Base-by-base conservation (phyloP, 2,329 filamentous ascomycete genomes). In the Aspergillus floridensis region DNA sequence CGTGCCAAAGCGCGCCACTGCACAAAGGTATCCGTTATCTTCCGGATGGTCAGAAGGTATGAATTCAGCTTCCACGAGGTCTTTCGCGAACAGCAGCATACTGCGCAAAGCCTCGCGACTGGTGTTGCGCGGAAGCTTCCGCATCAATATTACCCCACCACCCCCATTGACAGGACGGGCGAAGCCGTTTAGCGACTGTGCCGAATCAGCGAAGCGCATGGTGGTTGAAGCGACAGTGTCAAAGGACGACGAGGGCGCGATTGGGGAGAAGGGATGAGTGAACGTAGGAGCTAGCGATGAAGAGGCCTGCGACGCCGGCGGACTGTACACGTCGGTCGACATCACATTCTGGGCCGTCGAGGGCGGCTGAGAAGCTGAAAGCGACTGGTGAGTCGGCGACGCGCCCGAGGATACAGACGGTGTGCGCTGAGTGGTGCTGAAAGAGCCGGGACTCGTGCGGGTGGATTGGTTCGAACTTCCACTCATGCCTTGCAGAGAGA, bases 41-140 rank as follows among this genome's bases (percentile, higher is more conserved):
- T 87, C 84, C 16, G 81, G 76, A 61, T 79, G 77, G n/a, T 83
- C 81, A 53, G 79, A 77, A 5, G 78, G 74, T 16, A 87, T 76
- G 61, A 88, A 81, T 56, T 86, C 82, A 57, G 81, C 82, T 63
- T 86, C 82, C 52, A 86, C 74, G 52, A 88, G 78, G 63, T 88
- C 85, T 66, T 86, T 84, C 21, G 86, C 84, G 66, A 88, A 88
- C n/a, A 87, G 77, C 5, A 88, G 77, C 78, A 88, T 86, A 70
- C 83, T 86, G 64, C 82, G 81, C 58, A 88, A 78, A 19, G 82
- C 79, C 63, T 87, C 85, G 53, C 79, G 74, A 67, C 81, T 84
- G 48, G 82, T 87, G 69, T 81, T 86, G 60, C 78, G 80, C 4
- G 86, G 84, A 14, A 88, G 77, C 65, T 82, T 84, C 68, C 84